Evolutionary conservation across 176 grass and related monocot genomes (phyloP).

Genomic region (Pharus latifolius): DNA sequence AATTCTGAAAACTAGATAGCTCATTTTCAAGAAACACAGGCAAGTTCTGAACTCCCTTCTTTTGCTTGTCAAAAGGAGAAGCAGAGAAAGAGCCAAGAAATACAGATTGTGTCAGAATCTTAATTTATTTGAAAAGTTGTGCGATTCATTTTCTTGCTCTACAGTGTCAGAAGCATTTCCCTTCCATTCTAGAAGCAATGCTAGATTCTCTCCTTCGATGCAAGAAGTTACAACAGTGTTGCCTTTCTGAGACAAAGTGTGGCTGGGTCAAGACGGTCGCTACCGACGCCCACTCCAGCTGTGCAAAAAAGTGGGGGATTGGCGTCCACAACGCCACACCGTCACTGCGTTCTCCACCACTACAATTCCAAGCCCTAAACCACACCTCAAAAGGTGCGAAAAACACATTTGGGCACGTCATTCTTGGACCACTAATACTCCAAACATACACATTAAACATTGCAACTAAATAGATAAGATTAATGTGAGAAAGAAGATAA

Average conservation of each 20-base stretch:
- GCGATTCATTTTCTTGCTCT: too few species aligned
- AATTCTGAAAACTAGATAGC: not conserved
- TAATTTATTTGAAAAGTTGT: too few species aligned
- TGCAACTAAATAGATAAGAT: too few species aligned
- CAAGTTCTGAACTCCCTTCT: not conserved
- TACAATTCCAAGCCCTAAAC: not conserved
- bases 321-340: not conserved
- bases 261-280: not conserved
- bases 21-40: constrained; percentile 1
- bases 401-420: not conserved
- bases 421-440: not conserved
- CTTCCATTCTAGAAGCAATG: not conserved
- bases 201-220: not conserved
- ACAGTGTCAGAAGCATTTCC: not conserved
- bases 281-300: not conserved
- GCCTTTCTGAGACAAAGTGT: too few species aligned
- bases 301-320: not conserved
- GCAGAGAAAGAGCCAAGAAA: too few species aligned
- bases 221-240: not conserved
- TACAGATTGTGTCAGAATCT: too few species aligned
- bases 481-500: too few species aligned
- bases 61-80: not conserved
- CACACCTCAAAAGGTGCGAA: not conserved
- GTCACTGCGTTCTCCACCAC: constrained; percentile 14
- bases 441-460: too few species aligned